A percentile compares a stretch with the other conserved stretches of the same genome.
These are phyloP conservation scores for Eucalyptus pauciflora DNA, from an alignment of 345 rosid genomes.

Conservation along the genomic window DNA sequence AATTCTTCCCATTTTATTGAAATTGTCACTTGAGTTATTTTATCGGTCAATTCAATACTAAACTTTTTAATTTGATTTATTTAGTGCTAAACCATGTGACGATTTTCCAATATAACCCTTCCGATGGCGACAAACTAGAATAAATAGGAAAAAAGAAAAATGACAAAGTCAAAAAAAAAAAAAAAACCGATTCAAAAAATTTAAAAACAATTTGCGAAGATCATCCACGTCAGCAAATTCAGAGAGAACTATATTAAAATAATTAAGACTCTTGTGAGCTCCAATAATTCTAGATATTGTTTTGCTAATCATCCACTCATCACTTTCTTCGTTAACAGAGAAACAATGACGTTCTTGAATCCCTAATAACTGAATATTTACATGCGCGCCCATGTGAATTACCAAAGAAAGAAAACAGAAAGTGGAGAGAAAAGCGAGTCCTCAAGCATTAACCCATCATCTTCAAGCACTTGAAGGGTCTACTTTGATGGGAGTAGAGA, in stretches of 20 bases:
- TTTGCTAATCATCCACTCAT: not conserved
- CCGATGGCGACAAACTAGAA: not conserved
- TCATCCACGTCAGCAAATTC: not conserved
- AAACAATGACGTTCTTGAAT: not conserved
- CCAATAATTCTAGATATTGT: not conserved
- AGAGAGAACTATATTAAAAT: not conserved
- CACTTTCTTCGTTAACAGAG: not conserved
- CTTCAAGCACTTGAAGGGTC: slow-evolving; percentile 6
- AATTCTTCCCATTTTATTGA: no score
- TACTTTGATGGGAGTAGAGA: slow-evolving; percentile 37
- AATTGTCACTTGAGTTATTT: no score
- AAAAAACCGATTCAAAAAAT: not conserved
- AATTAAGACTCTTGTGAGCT: not conserved
- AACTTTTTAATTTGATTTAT: no score
- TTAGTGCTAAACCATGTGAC: no score
- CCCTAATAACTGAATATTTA: not conserved
- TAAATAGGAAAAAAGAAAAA: not conserved
- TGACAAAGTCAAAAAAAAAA: not conserved
- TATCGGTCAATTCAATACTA: not conserved
- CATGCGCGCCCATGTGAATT: not conserved
- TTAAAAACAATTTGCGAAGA: not conserved
- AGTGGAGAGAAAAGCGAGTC: not conserved
- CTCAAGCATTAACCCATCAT: not conserved
- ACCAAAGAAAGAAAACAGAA: not conserved
- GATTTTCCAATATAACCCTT: no score